Conservation (phyloP, 306 rosid species). For the Styphnolobium japonicum region DNA sequence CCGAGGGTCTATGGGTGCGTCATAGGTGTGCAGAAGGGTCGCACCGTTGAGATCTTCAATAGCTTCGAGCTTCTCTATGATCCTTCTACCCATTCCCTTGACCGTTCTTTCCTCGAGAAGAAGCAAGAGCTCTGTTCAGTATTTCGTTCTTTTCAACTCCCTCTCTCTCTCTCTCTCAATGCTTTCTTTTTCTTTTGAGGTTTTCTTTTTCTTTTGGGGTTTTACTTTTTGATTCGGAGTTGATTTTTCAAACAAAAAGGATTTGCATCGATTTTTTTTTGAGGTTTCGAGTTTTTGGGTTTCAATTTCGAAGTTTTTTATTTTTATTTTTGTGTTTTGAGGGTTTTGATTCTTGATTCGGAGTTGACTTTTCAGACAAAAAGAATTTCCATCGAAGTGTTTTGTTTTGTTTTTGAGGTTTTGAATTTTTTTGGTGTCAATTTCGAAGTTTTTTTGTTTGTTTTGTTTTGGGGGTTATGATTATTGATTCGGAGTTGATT, state of each 20-base stretch:
- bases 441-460: not conserved
- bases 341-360: too few species aligned
- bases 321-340: too few species aligned
- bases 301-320: too few species aligned
- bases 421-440: too few species aligned
- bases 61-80: constrained; percentile 96
- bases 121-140: constrained; percentile 94
- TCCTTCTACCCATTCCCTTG: constrained; percentile 71
- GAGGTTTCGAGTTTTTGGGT: too few species aligned
- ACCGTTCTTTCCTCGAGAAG: constrained; percentile 91
- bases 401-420: too few species aligned
- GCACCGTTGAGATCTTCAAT: constrained; percentile 97
- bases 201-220: not conserved
- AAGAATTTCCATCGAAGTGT: too few species aligned
- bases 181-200: not conserved
- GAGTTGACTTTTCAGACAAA: too few species aligned
- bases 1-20: constrained; percentile 88
- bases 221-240: too few species aligned
- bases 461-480: not conserved
- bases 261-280: too few species aligned
- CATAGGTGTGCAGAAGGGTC: constrained; percentile 95
- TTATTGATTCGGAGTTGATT: not conserved
- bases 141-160: not conserved
- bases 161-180: not conserved
- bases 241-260: too few species aligned